These are phyloP conservation scores for Colletotrichum orchidophilum DNA, from an alignment of 2,329 filamentous ascomycete species.

Conservation along the genomic window DNA sequence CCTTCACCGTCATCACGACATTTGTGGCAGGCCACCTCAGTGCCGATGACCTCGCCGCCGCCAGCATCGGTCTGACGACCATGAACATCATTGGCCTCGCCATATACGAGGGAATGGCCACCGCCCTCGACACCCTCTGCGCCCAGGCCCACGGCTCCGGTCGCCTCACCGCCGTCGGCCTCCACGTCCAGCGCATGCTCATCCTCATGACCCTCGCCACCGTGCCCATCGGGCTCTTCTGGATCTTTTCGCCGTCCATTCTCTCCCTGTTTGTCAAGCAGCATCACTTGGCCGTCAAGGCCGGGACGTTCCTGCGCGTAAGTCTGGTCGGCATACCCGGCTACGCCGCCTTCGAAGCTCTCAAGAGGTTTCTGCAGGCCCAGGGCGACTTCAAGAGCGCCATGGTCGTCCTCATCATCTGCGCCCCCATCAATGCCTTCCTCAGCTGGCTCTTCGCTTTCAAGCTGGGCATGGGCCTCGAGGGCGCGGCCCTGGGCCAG, in stretches of 20 bases:
- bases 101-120: slow-evolving; percentile 60
- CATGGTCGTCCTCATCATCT: slow-evolving; percentile 56
- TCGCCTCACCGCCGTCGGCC: slow-evolving; percentile 55
- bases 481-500: slow-evolving; percentile 59
- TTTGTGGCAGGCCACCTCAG: slow-evolving; percentile 62
- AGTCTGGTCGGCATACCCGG: slow-evolving; percentile 60
- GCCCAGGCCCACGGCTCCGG: slow-evolving; percentile 62
- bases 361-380: slow-evolving; percentile 64
- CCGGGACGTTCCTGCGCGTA: slow-evolving; percentile 58
- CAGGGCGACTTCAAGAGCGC: slow-evolving; percentile 63
- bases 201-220: slow-evolving; percentile 57
- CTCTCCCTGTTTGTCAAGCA: slow-evolving; percentile 57
- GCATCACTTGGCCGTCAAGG: slow-evolving; percentile 55
- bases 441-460: slow-evolving; percentile 60
- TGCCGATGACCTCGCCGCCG: slow-evolving; percentile 61
- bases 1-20: slow-evolving; percentile 60
- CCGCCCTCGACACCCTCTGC: slow-evolving; percentile 60
- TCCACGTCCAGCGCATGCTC: slow-evolving; percentile 63
- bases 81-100: slow-evolving; percentile 64
- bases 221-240: slow-evolving; percentile 58
- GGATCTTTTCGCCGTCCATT: slow-evolving; percentile 58
- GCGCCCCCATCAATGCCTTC: slow-evolving; percentile 57
- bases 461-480: slow-evolving; percentile 53
- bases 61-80: slow-evolving; percentile 61
- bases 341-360: slow-evolving; percentile 62